phyloP scores from a whole-genome alignment of 2,329 filamentous ascomycete species.

The Neoascochyta sp. region DNA sequence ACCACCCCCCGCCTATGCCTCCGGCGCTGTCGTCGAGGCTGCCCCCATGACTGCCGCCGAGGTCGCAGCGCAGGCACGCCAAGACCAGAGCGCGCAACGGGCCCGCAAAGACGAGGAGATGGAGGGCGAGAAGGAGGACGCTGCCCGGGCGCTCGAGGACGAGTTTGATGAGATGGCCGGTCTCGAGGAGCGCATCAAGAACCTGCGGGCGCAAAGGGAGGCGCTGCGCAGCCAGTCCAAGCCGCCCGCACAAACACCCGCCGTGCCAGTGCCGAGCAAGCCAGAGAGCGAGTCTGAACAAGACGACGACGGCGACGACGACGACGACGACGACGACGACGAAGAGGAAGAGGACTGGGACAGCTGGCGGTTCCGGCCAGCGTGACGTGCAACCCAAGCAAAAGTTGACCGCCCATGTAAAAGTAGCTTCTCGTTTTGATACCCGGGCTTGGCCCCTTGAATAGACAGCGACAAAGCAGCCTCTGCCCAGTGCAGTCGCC shows the following conservation, averaged over 20 bases:
- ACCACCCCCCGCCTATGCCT: conserved; percentile 59
- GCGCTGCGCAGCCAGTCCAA: conserved; percentile 33
- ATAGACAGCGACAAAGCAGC: too few relatives aligned
- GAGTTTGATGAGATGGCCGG: conserved; percentile 52
- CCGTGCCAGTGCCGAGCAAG: conserved; percentile 7
- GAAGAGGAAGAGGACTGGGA: conserved; percentile 34
- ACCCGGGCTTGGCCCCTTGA: too few relatives aligned
- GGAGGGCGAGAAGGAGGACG: conserved; percentile 49
- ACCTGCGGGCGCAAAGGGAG: conserved; percentile 46
- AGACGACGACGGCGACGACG: conserved; percentile 1
- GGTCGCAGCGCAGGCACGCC: conserved; percentile 44
- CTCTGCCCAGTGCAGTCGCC: too few relatives aligned
- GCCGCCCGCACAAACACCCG: conserved; percentile 8
- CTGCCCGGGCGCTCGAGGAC: conserved; percentile 43
- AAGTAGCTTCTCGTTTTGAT: too few relatives aligned
- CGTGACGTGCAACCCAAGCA: too few relatives aligned
- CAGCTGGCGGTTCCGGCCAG: conserved; percentile 37
- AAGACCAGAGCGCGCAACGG: conserved; percentile 44
- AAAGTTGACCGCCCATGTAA: too few relatives aligned
- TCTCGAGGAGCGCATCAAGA: conserved; percentile 45
- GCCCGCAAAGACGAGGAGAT: conserved; percentile 44
- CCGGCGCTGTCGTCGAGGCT: conserved; percentile 43
- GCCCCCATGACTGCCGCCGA: conserved; percentile 48
- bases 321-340: not conserved
- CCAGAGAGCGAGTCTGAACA: conserved; percentile 37